Evolutionary conservation across 495 filamentous ascomycete genomes (phyloP), one percentile per base, ranked within the genome.

Genomic region (Penicillium maclennaniae): DNA sequence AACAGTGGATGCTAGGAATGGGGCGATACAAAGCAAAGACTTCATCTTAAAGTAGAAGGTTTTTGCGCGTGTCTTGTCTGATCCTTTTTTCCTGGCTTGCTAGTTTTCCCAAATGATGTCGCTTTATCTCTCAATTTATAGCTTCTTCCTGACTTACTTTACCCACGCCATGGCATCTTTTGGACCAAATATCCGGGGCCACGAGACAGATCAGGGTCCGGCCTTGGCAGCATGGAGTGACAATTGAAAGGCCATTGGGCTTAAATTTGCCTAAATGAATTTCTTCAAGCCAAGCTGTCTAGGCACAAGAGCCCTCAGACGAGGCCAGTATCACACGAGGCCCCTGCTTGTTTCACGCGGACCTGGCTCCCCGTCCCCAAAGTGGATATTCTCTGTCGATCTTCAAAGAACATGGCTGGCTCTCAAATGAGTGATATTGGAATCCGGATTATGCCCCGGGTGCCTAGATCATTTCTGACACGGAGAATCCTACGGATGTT

Each of bases 291-390:
- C n/a, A 17, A 46, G n/a, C 9, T 6, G 31, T 15, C 15, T 47
- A 14, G 23, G 23, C 23, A 10, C 7, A 42, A 17, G n/a, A 12
- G 27, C 19, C 36, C 12, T 25, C 10, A 36, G 47, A 41, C 14
- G 6, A 21, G 6, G 17, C 1, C 6, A 37, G 4, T 7, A 3
- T 19, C 31, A 7, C 6, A 25, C 9, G 16, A 21, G 17, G 37
- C 21, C 53, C 39, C 38, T 31, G 45, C 39, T 28, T 20, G 45
- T 58, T 50, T 52, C 45, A 45, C 21, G 44, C 59, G 55, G 59
- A 41, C 41, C 15, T 21, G 17, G n/a, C 28, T 45, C 59, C 36
- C 59, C 55, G 59, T 42, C 59, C 43, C 59, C 45, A 53, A 55
- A 58, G 7, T 42, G 51, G 59, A 49, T 44, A 36, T 21, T 9